Evolutionary conservation across 2,329 filamentous ascomycete genomes (phyloP), one percentile per base, ranked within the genome.

Genomic region (Colletotrichum tabaci): DNA sequence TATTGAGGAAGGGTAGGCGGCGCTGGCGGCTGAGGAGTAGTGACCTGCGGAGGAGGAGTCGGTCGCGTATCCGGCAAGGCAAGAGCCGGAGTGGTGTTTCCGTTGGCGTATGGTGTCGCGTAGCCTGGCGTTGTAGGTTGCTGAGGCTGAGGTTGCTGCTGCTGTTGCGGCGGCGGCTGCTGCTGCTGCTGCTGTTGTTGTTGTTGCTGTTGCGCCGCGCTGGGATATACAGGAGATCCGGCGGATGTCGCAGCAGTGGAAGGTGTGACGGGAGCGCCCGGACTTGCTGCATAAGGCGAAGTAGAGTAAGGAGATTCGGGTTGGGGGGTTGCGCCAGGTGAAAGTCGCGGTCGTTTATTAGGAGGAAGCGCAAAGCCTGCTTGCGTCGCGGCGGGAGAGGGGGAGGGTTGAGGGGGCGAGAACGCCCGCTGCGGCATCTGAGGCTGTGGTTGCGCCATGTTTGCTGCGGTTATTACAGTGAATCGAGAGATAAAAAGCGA

Each of bases 291-390:
- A 75, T 86, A 88, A 75, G 87, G 82, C 73, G 89, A 86, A 75
- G 84, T 80, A 74, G 86, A 84, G 77, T 90, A 91, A 0, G 90
- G 89, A 44, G 90, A 93, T 61, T 84, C 86, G 69, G 92, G 91
- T 75, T 92, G 91, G 38, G 92, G 91, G n/a, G 87, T 83, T 44
- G 91, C 88, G 68, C 91, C 91, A 62, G 92, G 91, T 35, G 92
- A 94, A 58, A 93, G 84, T 67, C 90, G 92, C 79, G 88, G 91
- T 79, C 93, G 89, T 84, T 96, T 96, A 71, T 88, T 89, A 18
- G 93, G 91, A 60, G 93, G 93, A 60, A 92, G 88, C 71, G 81
- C 78, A 76, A 82, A 92, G 63, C 81, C 83, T 18, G 86, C 83
- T 74, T 88, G 87, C 42, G 87, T 85, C 26, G 87, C 84, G 61